These are phyloP conservation scores for Trichoderma atroviride DNA, from an alignment of 2,329 filamentous ascomycete genomes.

Conservation along the genomic window DNA sequence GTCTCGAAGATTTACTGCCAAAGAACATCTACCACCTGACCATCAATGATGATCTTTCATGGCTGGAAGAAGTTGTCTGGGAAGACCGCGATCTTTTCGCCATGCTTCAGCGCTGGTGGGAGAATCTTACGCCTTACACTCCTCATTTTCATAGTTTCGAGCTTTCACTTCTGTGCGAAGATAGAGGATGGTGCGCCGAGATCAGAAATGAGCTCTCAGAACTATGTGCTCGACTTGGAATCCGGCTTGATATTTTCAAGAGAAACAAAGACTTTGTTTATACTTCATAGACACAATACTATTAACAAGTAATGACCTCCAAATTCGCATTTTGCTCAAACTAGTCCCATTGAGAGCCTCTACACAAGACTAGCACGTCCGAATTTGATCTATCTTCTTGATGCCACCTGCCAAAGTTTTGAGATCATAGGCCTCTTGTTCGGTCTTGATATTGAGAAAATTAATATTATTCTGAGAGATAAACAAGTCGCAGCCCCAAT, in stretches of 20 bases:
- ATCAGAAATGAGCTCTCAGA: slow-evolving; percentile 1
- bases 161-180: not conserved
- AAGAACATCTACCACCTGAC: not conserved
- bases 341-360: not conserved
- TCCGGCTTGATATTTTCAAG: not conserved
- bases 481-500: not conserved
- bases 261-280: not conserved
- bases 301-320: not conserved
- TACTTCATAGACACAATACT: not conserved
- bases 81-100: not conserved
- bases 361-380: not conserved
- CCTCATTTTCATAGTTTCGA: not conserved
- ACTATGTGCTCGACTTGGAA: not conserved
- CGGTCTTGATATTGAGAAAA: not conserved
- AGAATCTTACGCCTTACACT: not conserved
- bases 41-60: not conserved
- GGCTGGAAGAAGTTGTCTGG: not conserved
- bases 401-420: not conserved
- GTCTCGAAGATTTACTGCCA: not conserved
- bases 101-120: not conserved
- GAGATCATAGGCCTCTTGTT: not conserved
- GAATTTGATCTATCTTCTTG: not conserved
- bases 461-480: not conserved
- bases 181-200: not conserved
- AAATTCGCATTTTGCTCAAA: not conserved